Base-by-base conservation (phyloP, 192 early-diverging fungal genomes). In the Physocladia obscura region DNA sequence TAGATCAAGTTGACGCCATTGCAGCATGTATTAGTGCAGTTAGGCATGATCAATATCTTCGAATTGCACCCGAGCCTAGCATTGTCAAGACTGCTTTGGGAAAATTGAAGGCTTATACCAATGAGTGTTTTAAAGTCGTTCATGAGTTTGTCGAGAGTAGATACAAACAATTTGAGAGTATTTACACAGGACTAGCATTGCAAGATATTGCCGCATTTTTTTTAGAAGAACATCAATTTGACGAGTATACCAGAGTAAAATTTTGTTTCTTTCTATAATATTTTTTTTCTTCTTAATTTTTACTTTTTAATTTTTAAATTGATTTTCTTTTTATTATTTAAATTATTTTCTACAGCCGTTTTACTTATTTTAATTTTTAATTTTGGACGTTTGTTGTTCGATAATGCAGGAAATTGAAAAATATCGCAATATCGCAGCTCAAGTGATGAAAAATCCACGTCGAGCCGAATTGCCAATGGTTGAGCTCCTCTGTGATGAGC, bases 381-480 rank as follows among this genome's bases (percentile, higher is more conserved):
- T 57, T 21, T 54, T 44, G 62, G 17, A 6, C n/a, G n/a, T n/a
- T n/a, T 19, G 21, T 21, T 64, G 6, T n/a, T 24, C 31, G 40
- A n/a, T 24, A n/a, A 27, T 37, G 22, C 35, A 84, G 80, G 74
- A 86, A 74, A 86, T 88, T 40, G 80, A 87, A 40, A 77, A 81
- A 34, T 86, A 80, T 60, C 50, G 78, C 1, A 62, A 35, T 0
- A 57, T 84, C 6, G 75, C 80, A 3, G 4, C 67, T 6, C 47
- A 77, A 37, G 77, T 88, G 17, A 69, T 76, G 22, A 62, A 62
- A 37, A 76, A 79, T 39, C 74, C 76, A 1, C 69, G 70, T 26
- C 65, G 70, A 19, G 73, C 84, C 8, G 82, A 84, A 60, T 47
- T 88, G 27, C 78, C 82, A 0, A 74, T 88, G 76, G 71, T 86